Percentiles rank a stretch among this genome's conserved stretches.
Conservation (phyloP, 2,329 filamentous ascomycete species). For the Lecanicillium sp. region DNA sequence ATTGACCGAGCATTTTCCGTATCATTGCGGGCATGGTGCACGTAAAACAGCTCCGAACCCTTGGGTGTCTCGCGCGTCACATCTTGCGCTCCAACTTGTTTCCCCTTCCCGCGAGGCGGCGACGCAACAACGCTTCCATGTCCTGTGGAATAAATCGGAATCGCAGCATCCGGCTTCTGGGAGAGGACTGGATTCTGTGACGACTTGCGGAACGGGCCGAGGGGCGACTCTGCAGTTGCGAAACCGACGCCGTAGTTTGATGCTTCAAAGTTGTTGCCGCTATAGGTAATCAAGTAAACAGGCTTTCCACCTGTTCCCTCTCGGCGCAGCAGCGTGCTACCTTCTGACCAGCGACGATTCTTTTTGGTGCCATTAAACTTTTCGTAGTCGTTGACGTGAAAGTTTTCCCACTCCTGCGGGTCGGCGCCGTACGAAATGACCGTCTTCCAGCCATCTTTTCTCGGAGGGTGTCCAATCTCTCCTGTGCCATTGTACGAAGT, state of each 20-base stretch:
- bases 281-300: conserved; percentile 23
- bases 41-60: conserved; percentile 24
- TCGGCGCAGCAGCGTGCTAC: conserved; percentile 22
- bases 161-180: conserved; percentile 17
- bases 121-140: conserved; percentile 26
- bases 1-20: conserved; percentile 19
- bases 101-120: conserved; percentile 12
- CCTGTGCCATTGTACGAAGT: conserved; percentile 26
- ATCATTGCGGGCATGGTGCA: conserved; percentile 24
- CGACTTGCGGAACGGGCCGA: conserved; percentile 25
- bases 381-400: conserved; percentile 24
- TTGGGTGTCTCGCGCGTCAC: conserved; percentile 19
- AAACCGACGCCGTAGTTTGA: conserved; percentile 29
- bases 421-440: conserved; percentile 27
- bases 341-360: conserved; percentile 27
- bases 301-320: conserved; percentile 14
- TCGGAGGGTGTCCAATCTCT: conserved; percentile 22
- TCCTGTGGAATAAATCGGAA: conserved; percentile 24
- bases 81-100: conserved; percentile 20
- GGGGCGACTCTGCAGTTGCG: conserved; percentile 21
- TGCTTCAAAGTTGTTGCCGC: conserved; percentile 26
- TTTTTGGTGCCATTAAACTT: conserved; percentile 25
- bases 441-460: conserved; percentile 27
- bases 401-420: conserved; percentile 27
- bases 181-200: conserved; percentile 22